Conservation (phyloP, 2,329 filamentous ascomycete genomes). For the Diaporthe citrichinensis region DNA sequence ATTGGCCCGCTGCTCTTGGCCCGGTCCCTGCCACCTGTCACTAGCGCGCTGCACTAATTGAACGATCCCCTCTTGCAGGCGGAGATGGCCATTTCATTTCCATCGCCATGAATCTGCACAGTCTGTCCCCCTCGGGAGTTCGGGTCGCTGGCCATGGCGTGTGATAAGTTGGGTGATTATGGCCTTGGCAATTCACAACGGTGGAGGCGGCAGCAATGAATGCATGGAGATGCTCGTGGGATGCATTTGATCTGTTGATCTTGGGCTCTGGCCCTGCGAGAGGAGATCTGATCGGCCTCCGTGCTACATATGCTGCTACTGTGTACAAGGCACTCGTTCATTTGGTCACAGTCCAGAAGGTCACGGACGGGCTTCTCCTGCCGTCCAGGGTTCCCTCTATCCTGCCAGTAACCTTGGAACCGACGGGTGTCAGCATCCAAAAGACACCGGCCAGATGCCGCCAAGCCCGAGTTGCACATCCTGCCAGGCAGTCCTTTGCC, state of each 20-base stretch:
- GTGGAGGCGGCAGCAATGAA: background rate
- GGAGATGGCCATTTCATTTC: slow-evolving; percentile 26
- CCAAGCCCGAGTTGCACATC: background rate
- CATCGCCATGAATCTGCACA: slow-evolving; percentile 5
- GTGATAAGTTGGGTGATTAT: slow-evolving; percentile 25
- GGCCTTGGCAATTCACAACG: slow-evolving; percentile 24
- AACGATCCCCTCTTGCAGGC: slow-evolving; percentile 14
- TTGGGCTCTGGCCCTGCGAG: slow-evolving; percentile 5
- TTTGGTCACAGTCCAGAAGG: background rate
- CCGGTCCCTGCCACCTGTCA: slow-evolving; percentile 5
- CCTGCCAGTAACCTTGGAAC: slow-evolving; percentile 18
- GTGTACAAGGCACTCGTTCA: slow-evolving; percentile 8
- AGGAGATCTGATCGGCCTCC: slow-evolving; percentile 34
- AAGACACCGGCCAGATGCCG: slow-evolving; percentile 15
- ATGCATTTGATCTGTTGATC: slow-evolving; percentile 19
- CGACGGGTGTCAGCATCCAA: slow-evolving; percentile 22
- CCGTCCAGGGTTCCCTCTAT: background rate
- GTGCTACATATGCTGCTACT: slow-evolving; percentile 8
- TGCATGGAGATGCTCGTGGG: background rate
- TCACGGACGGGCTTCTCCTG: background rate
- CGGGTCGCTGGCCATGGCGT: slow-evolving; percentile 31
- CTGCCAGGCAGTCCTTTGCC: background rate
- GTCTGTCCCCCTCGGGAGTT: slow-evolving; percentile 11
- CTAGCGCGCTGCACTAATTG: slow-evolving; percentile 16
- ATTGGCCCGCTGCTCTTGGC: slow-evolving; percentile 10